Evolutionary conservation across 345 rosid genomes (phyloP).

Genomic region (Isatis tinctoria): DNA sequence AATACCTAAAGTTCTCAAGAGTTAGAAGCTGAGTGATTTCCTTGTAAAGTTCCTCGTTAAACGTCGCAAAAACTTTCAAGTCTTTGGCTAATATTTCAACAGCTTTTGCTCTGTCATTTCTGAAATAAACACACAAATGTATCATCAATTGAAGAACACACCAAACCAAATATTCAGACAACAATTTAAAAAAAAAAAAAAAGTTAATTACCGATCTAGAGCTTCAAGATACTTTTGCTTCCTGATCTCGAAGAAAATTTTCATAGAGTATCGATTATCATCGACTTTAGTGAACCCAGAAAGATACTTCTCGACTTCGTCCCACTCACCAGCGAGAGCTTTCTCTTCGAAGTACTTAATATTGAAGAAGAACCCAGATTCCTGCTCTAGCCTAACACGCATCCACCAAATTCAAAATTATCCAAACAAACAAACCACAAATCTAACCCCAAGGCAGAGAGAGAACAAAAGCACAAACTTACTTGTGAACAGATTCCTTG

Average conservation of each 20-base stretch:
- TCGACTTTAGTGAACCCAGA: conserved; percentile 92
- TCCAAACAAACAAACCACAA: neutral
- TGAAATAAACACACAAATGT: conserved; percentile 26
- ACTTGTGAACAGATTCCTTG: conserved; percentile 56
- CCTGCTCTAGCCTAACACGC: conserved; percentile 66
- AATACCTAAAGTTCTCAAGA: conserved; percentile 74
- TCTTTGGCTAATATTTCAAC: conserved; percentile 83
- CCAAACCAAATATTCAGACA: neutral
- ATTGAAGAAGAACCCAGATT: conserved; percentile 88
- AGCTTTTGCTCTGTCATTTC: conserved; percentile 81
- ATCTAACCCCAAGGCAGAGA: neutral
- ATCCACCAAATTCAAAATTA: neutral
- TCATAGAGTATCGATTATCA: conserved; percentile 72
- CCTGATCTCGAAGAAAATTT: conserved; percentile 55
- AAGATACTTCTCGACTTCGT: conserved; percentile 84
- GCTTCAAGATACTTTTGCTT: conserved; percentile 65
- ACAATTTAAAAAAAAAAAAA: neutral
- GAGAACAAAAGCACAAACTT: neutral
- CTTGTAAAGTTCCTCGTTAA: conserved; percentile 82
- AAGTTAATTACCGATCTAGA: conserved; percentile 41
- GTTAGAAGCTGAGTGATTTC: conserved; percentile 91
- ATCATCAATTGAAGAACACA: neutral
- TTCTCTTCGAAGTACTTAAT: conserved; percentile 85
- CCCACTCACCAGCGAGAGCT: conserved; percentile 93
- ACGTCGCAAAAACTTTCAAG: conserved; percentile 80